phyloP scores from a whole-genome alignment of 2,329 filamentous ascomycete genomes.

The Ophiocordyceps sinensis region DNA sequence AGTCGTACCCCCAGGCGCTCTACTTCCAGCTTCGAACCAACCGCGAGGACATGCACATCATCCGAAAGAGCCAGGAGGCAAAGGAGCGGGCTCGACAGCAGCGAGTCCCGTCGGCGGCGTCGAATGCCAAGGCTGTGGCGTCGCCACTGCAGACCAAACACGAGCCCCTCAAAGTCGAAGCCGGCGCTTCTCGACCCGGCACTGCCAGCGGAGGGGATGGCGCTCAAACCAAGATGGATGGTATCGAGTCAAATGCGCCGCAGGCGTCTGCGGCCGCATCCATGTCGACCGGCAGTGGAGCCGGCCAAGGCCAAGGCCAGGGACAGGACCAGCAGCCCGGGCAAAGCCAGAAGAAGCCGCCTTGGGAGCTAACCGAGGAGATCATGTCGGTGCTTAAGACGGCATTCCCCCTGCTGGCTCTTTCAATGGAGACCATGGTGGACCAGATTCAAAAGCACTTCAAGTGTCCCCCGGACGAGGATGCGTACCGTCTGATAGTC shows the following conservation, averaged over 20 bases:
- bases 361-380: slow-evolving; percentile 94
- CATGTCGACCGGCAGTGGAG: slow-evolving; percentile 9
- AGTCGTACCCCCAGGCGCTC: slow-evolving; percentile 85
- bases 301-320: slow-evolving; percentile 4
- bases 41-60: slow-evolving; percentile 80
- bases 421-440: slow-evolving; percentile 99
- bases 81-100: slow-evolving; percentile 49
- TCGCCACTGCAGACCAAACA: slow-evolving; percentile 38
- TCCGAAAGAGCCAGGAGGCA: slow-evolving; percentile 75
- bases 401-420: slow-evolving; percentile 82
- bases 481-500: slow-evolving; percentile 95
- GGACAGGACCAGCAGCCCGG: slow-evolving; percentile 11
- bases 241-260: slow-evolving; percentile 18
- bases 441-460: slow-evolving; percentile 98
- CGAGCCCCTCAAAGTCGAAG: slow-evolving; percentile 27
- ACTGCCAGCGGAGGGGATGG: slow-evolving; percentile 33
- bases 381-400: slow-evolving; percentile 94
- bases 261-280: slow-evolving; percentile 11
- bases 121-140: slow-evolving; percentile 28
- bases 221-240: slow-evolving; percentile 29
- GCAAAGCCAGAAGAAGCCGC: slow-evolving; percentile 51
- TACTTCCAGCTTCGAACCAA: slow-evolving; percentile 94
- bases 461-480: slow-evolving; percentile 96
- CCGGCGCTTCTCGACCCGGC: slow-evolving; percentile 28
- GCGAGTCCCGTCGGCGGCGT: slow-evolving; percentile 29